Base-by-base conservation (phyloP, 176 grass and related monocot species). In the Dactylis glomerata region DNA sequence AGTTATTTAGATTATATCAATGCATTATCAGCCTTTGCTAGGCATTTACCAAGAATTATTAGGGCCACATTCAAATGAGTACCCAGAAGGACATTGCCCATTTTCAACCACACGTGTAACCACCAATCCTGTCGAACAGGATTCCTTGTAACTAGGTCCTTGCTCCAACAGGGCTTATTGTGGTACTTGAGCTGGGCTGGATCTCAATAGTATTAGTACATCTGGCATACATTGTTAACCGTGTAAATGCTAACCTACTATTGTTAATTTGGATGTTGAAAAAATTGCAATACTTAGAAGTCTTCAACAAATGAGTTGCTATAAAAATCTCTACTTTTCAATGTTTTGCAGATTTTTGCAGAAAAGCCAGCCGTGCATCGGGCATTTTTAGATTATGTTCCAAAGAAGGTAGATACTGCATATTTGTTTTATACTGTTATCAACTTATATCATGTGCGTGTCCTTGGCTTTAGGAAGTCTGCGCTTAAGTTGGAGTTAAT, bases 331-430 rank as follows among this genome's bases (percentile, higher is more conserved):
- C 20, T 76, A 56, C 72, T 89, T 23, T 61, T 55, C n/a, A n/a
- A 17, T 81, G 56, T 77, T 68, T 85, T 87, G 51, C 89, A 98
- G 96, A 98, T 95, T 89, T 98, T 98, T 89, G 87, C 96, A 52
- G 96, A 98, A 91, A 98, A 98, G 41, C 96, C 96, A 85, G 93
- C 96, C 72, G 93, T 98, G 44, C 96, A 91, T 88, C 81, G 93
- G 55, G 96, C 96, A 78, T 98, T 92, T 95, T 88, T 98, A 57
- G 78, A 93, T 83, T 91, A 74, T 46, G 96, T 98, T 79, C 96
- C 93, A 17, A 90, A 76, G 61, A 98, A 95, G 87, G 96, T 93
- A 92, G 32, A 85, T 52, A 72, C 10, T 50, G 28, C 19, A 10
- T 73, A 75, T 61, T 55, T 73, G 16, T 58, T 69, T 63, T 57